Evolutionary conservation across 192 early-diverging fungal genomes (phyloP), one percentile per base, ranked within the genome.

Genomic region (Umbelopsis vinacea): DNA sequence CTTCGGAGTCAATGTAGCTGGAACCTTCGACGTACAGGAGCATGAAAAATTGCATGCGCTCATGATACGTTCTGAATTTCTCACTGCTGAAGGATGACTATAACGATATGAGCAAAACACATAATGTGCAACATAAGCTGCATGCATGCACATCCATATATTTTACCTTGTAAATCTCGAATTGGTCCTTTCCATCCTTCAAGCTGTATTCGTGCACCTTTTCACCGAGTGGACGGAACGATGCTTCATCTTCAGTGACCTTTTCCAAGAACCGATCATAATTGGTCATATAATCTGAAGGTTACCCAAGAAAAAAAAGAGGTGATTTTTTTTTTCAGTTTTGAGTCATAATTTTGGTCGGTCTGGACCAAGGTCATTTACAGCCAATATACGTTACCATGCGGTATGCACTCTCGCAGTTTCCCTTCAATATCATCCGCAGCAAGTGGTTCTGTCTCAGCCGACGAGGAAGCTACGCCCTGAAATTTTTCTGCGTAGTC

Each of bases 21-120:
- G 92, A 92, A 14, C 95, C 97, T 73, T 98, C 97, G 45, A 98
- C 95, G 66, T 89, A 96, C 48, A 93, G 91, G 46, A 96, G 82
- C 12, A 92, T 74, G 76, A 98, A 90, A 35, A 88, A 74, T 68
- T 95, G 95, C 71, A 97, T 76, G 38, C 93, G 81, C 53, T 79
- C 84, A 77, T 98, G 94, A 75, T 91, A 96, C 45, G 89, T 88
- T 66, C 86, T 74, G 69, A 95, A 94, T 46, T 85, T 79, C 2
- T 82, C 86, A 15, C 85, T 88, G 19, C 79, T 69, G 71, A 98
- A 96, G 0, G 77, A 82, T 35, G 82, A 72, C 92, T 79, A 45
- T 14, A 9, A 35, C 9, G 0, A 67, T 24, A 40, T 67, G 43
- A 19, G 6, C 1, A 43, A 43, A 43, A 43, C 11, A 43, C 11